Percentiles rank a stretch among this genome's conserved stretches.
Evolutionary conservation across 1,284 basidiomycete genomes (phyloP).

Genomic region (Takashimella koratensis): DNA sequence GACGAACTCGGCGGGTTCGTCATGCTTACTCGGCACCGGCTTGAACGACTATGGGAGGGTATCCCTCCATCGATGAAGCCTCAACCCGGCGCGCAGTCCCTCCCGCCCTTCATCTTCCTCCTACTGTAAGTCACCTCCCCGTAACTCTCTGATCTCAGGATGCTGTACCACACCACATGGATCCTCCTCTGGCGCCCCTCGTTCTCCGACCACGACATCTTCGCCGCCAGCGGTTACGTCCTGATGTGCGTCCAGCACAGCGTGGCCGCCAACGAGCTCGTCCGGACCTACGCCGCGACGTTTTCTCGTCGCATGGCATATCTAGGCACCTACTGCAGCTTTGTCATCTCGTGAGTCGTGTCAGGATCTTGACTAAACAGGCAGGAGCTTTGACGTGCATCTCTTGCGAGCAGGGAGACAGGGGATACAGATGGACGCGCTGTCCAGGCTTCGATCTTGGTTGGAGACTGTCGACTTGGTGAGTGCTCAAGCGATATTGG

Average conservation of each 20-base stretch:
- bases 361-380: neutral
- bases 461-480: constrained; percentile 8
- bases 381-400: constrained; percentile 11
- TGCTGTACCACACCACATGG: constrained; percentile 13
- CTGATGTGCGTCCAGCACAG: constrained; percentile 6
- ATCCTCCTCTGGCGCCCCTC: constrained; percentile 10
- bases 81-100: neutral
- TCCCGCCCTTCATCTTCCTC: constrained; percentile 11
- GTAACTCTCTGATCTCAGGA: neutral
- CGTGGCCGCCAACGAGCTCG: constrained; percentile 3
- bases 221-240: neutral
- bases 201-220: constrained; percentile 1
- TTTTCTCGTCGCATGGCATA: constrained; percentile 9
- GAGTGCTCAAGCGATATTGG: neutral
- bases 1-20: constrained; percentile 3
- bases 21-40: neutral
- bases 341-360: constrained; percentile 9
- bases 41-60: constrained; percentile 7
- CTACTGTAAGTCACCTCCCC: constrained; percentile 4
- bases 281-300: constrained; percentile 4
- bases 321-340: constrained; percentile 10
- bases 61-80: constrained; percentile 5
- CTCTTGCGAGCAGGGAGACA: neutral
- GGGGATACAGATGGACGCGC: constrained; percentile 3
- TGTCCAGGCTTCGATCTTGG: constrained; percentile 8